Evolutionary conservation across 805 yeast species (phyloP), one percentile per base, ranked within the genome.

Genomic region (Grigorovia humatica): DNA sequence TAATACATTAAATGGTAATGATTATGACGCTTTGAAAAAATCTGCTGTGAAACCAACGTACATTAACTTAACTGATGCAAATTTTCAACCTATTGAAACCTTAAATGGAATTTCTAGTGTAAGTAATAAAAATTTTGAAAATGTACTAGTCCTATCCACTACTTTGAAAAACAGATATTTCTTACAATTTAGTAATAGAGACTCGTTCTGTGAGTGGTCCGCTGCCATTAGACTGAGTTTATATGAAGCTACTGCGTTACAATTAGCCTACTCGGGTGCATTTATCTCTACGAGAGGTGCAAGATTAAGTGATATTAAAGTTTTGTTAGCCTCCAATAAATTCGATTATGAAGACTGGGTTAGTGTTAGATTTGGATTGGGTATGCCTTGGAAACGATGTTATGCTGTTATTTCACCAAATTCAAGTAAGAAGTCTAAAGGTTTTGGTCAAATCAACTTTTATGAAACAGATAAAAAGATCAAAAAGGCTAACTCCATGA

Each of bases 361-460:
- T 44, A 79, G 89, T 65, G 95, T 93, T 17, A 76, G 98, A 57
- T 93, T 91, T 67, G 98, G 99, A 18, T 79, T 93, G 9, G 99
- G 99, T 23, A 88, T 88, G 95, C 96, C 97, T 1, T 93, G 97
- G 97, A 86, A 83, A 63, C 77, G 95, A 53, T 91, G 96, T 63
- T 93, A 79, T 72, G 91, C 96, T 2, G 96, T 90, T 11, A 78
- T 91, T 52, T 86, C 85, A 58, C 90, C 90, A 57, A 71, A 89
- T 59, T 57, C 72, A 42, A 63, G 75, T 60, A 81, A 67, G 56
- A 65, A 68, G 53, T 67, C 68, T 47, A 60, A 64, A 44, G 54
- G 56, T 6, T 73, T 78, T 13, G 96, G 96, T 32, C 75, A 81
- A 58, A 80, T 88, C 23, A 72, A 79, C n/a, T 85, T 93, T 58